phyloP scores from a whole-genome alignment of 768 basidiomycete species.

The Hortiboletus campestris region DNA sequence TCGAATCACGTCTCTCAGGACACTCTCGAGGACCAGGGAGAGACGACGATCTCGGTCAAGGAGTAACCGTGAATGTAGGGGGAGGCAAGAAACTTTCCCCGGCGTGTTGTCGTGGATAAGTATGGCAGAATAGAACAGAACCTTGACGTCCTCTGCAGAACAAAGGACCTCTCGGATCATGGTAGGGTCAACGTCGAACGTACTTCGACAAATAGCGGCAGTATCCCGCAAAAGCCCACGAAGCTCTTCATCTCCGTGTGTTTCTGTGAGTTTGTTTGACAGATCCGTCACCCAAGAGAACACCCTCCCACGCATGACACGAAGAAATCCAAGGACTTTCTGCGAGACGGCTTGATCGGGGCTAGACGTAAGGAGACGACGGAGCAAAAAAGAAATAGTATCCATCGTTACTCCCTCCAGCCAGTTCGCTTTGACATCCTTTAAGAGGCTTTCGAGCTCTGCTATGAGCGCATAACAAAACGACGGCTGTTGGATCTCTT shows the following conservation, averaged over 20 bases:
- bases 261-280: slow-evolving; percentile 13
- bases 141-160: slow-evolving; percentile 23
- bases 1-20: slow-evolving; percentile 11
- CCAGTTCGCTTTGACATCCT: slow-evolving; percentile 41
- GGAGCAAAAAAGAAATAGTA: slow-evolving; percentile 32
- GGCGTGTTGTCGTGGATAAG: slow-evolving; percentile 32
- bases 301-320: slow-evolving; percentile 28
- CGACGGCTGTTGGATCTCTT: slow-evolving; percentile 8
- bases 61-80: slow-evolving; percentile 12
- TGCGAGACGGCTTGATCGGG: slow-evolving; percentile 8
- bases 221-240: slow-evolving; percentile 16
- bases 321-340: slow-evolving; percentile 27
- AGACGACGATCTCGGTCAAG: slow-evolving; percentile 33
- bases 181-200: slow-evolving; percentile 26
- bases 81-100: background rate
- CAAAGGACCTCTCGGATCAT: slow-evolving; percentile 13
- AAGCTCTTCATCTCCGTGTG: background rate
- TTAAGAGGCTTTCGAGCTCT: slow-evolving; percentile 30
- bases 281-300: slow-evolving; percentile 39
- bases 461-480: slow-evolving; percentile 29
- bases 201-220: slow-evolving; percentile 24
- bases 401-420: slow-evolving; percentile 29
- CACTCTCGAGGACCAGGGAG: slow-evolving; percentile 27
- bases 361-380: slow-evolving; percentile 35
- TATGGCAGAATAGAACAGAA: slow-evolving; percentile 34